Percentiles rank a stretch among this genome's conserved stretches.
Evolutionary conservation across 768 basidiomycete genomes (phyloP).

Genomic region (Mycena amicta): DNA sequence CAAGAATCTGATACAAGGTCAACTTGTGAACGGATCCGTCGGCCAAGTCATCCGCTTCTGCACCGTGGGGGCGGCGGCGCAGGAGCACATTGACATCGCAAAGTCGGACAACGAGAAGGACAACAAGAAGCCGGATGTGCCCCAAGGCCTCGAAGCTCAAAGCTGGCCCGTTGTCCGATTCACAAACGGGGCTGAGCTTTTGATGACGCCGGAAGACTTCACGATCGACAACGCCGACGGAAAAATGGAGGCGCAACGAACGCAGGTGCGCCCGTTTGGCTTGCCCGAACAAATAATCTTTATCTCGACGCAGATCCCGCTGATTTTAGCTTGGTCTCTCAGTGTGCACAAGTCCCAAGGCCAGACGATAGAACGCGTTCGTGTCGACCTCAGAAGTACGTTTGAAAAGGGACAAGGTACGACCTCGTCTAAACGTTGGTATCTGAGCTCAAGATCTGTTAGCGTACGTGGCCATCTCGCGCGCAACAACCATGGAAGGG

Average conservation of each 20-base stretch:
- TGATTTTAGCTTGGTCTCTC: slow-evolving; percentile 88
- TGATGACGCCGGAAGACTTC: slow-evolving; percentile 62
- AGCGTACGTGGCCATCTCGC: slow-evolving; percentile 76
- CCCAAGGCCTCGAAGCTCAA: slow-evolving; percentile 10
- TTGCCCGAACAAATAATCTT: not conserved
- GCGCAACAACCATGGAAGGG: slow-evolving; percentile 66
- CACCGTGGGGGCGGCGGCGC: slow-evolving; percentile 45
- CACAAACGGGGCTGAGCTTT: slow-evolving; percentile 44
- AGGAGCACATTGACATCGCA: slow-evolving; percentile 38
- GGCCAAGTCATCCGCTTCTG: slow-evolving; percentile 55
- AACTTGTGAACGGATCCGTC: slow-evolving; percentile 71
- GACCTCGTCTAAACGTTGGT: slow-evolving; percentile 1
- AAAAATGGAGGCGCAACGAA: slow-evolving; percentile 56
- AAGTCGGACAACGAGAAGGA: slow-evolving; percentile 40
- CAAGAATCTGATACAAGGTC: slow-evolving; percentile 72
- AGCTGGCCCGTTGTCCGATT: slow-evolving; percentile 67
- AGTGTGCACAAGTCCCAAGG: slow-evolving; percentile 91
- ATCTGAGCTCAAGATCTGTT: not conserved
- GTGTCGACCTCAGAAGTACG: slow-evolving; percentile 70
- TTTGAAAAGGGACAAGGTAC: slow-evolving; percentile 84
- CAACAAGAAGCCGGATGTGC: slow-evolving; percentile 2
- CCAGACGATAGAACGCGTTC: slow-evolving; percentile 83
- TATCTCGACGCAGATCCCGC: slow-evolving; percentile 50
- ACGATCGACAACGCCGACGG: slow-evolving; percentile 65
- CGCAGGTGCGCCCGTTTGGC: slow-evolving; percentile 47